Evolutionary conservation across 23 red algal genomes (phyloP), one percentile per base, ranked within the genome.

Genomic region (Chondrus crispus): DNA sequence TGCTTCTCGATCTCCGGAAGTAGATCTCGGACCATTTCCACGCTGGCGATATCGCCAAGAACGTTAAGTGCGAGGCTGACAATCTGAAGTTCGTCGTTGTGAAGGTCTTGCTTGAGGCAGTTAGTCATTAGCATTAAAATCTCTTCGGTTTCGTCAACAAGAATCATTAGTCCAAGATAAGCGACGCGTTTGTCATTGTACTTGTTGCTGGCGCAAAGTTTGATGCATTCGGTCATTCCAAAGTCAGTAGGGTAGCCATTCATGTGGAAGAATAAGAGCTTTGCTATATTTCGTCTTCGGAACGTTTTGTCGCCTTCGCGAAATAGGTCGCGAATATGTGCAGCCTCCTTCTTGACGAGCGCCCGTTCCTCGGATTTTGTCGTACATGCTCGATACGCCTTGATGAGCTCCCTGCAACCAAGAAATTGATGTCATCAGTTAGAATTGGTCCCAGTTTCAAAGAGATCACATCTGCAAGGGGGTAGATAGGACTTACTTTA

Each of bases 241-340:
- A 96, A 99, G 62, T 99, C 97, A 30, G 91, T 95, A 4, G 83
- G 84, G 76, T 96, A 99, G 46, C 97, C 97, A 48, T 99, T 96
- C 94, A 99, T 95, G 82, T 99, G 94, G 45, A 99, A 99, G 62
- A 99, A 99, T 32, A 99, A 75, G 33, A 99, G 82, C 51, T 99
- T 99, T 11, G 92, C 86, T 36, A 99, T 86, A 84, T 99, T 99
- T 7, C 93, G 89, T 2, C 94, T 85, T 13, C 97, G 89, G 74
- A 99, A 99, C 4, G 84, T 74, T 58, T 91, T 95, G 79, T 99
- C 94, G 3, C 92, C 97, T 89, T 99, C 93, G 20, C 88, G 83
- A 79, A 95, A 96, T 5, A 99, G 93, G 79, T 96, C 97, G 62
- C 97, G 91, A 55, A 99, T 96, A 63, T 99, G 97, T 11, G 97